Conservation (phyloP, 495 filamentous ascomycete genomes). For the Cladorrhinum samala region DNA sequence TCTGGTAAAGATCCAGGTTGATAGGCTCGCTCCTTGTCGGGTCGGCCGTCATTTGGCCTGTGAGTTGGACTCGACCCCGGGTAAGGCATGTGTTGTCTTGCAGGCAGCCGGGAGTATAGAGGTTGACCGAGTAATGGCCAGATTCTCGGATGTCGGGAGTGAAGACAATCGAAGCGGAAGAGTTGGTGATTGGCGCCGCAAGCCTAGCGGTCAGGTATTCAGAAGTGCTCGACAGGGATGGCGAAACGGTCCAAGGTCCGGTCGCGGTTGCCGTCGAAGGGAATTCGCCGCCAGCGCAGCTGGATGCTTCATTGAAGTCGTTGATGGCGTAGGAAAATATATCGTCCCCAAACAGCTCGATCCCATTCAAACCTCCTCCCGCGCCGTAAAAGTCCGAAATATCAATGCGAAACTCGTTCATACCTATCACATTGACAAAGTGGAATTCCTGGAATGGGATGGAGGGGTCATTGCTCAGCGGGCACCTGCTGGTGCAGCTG, state of each 20-base stretch:
- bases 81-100: slow-evolving; percentile 69
- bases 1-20: slow-evolving; percentile 65
- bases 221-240: slow-evolving; percentile 56
- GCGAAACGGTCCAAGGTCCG: slow-evolving; percentile 66
- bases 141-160: slow-evolving; percentile 79
- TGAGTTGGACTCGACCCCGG: slow-evolving; percentile 75
- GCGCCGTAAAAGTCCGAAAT: slow-evolving; percentile 78
- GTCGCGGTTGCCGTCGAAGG: slow-evolving; percentile 59
- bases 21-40: slow-evolving; percentile 38
- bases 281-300: slow-evolving; percentile 62
- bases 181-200: slow-evolving; percentile 42
- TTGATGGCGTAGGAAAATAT: slow-evolving; percentile 79
- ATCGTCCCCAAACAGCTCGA: slow-evolving; percentile 85
- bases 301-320: slow-evolving; percentile 79
- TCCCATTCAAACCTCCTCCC: slow-evolving; percentile 80
- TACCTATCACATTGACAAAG: slow-evolving; percentile 82
- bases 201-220: slow-evolving; percentile 71
- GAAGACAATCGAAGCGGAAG: slow-evolving; percentile 65
- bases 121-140: slow-evolving; percentile 78
- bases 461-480: slow-evolving; percentile 59
- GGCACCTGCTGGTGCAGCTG: slow-evolving; percentile 71
- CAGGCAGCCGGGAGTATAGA: slow-evolving; percentile 87
- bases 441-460: slow-evolving; percentile 78
- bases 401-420: slow-evolving; percentile 82
- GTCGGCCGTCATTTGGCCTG: slow-evolving; percentile 57